Evolutionary conservation across 163 green algal species (phyloP), one percentile per base, ranked within the genome.

Genomic region (Picocystis sp.): DNA sequence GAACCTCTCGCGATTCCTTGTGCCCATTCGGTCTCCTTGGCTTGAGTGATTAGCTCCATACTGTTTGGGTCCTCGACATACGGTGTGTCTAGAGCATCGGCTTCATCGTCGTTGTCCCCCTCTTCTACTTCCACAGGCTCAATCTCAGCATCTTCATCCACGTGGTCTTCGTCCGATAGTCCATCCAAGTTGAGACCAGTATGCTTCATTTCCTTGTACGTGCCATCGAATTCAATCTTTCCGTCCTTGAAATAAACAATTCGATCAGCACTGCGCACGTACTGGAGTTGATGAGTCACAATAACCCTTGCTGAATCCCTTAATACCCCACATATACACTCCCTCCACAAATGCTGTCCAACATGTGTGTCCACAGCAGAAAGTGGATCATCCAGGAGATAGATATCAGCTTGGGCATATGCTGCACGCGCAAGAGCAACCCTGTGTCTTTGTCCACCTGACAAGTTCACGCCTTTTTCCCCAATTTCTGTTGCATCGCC

Each of bases 311-410:
- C 92, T 34, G 63, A 77, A 44, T 67, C 65, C 14, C 22, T 55
- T 44, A 95, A 68, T 49, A 81, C 50, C 17, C 83, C 90, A 43
- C 57, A 64, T 44, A 98, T 77, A 71, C 82, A 94, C 14, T 72
- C 19, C 25, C 23, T 47, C 35, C 92, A 89, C 22, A 94, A 60
- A 44, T 84, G 70, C 5, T 67, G 60, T 1, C 77, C 81, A 2
- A 97, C 84, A 57, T 95, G 88, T 2, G 81, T 74, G 60, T 98
- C 90, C 23, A 98, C 86, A 0, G 90, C 90, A 8, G 66, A 84
- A 13, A 99, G 71, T 0, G 90, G 90, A 65, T 99, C 88, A 53
- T 99, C 90, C 55, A 98, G 58, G 23, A 99, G 60, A 56, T 81
- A 86, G 2, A 98, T 64, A 44, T 95, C 88, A 50, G 79, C 74